phyloP scores from a whole-genome alignment of 192 early-diverging fungal genomes.

The Mortierella antarctica region DNA sequence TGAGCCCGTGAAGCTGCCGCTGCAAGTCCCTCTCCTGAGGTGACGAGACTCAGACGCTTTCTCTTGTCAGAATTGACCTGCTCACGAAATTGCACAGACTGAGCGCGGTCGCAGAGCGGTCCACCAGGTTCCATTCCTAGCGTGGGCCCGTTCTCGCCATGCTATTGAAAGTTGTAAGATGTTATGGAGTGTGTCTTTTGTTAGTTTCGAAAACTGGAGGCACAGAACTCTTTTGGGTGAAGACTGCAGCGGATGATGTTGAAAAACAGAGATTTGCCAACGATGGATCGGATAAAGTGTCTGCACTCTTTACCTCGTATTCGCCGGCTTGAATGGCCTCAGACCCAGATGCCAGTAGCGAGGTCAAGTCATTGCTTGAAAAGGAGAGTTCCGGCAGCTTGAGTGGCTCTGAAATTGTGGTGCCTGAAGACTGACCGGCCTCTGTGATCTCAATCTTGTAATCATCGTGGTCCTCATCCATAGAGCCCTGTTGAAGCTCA shows the following conservation, averaged over 20 bases:
- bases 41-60: slow-evolving; percentile 36
- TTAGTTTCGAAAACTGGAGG: too few relatives aligned
- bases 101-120: neutral
- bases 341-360: slow-evolving; percentile 7
- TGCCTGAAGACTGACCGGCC: neutral
- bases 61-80: slow-evolving; percentile 1
- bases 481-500: neutral
- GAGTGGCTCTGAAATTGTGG: neutral
- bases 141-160: too few relatives aligned
- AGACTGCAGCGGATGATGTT: too few relatives aligned
- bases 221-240: too few relatives aligned
- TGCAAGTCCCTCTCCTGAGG: slow-evolving; percentile 26
- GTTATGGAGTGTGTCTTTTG: too few relatives aligned
- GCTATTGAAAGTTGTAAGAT: neutral
- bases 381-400: slow-evolving; percentile 31
- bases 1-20: slow-evolving; percentile 15
- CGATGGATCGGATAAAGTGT: too few relatives aligned
- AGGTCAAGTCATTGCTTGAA: slow-evolving; percentile 34
- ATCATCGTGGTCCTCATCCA: neutral
- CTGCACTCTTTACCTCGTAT: neutral
- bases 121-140: slow-evolving; percentile 1
- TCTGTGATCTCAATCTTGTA: too few relatives aligned
- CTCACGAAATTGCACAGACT: neutral
- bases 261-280: too few relatives aligned
- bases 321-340: neutral